Evolutionary conservation across 2,329 filamentous ascomycete genomes (phyloP), one percentile per base, ranked within the genome.

Genomic region (Ascochyta fabae): DNA sequence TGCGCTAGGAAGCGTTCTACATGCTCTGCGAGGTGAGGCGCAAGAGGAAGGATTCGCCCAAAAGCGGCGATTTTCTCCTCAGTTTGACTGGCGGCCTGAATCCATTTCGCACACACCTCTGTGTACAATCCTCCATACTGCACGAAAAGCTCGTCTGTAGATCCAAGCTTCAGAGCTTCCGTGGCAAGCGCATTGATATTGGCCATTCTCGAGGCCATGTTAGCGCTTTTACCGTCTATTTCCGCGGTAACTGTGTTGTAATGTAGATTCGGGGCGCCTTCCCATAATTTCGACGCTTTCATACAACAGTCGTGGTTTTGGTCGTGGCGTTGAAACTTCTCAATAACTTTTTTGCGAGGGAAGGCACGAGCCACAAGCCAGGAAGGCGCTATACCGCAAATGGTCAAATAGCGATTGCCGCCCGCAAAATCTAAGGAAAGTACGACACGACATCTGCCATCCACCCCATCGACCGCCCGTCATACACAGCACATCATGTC

Each of bases 51-150:
- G 60, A 96, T 83, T 68, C 90, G 85, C 58, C 90, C 89, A 78
- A 96, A 90, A 29, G 90, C 88, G 52, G 88, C 83, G 60, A 94
- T 83, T 64, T 73, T 73, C 7, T 64, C 71, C 56, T 66, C 68
- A 31, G 72, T 74, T 36, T 68, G 58, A 34, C 60, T 66, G 54
- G 63, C 78, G 66, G 71, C 79, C 74, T 68, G 80, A 40, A 89
- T 80, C 92, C 92, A 96, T 79, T 89, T 83, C 59, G 92, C 89
- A 75, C 89, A 91, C 45, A 96, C 81, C 75, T 97, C 93, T 65
- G 91, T 86, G 68, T 95, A 91, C 36, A 93, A 78, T 59, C 83
- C 80, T 72, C 90, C 87, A 75, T 93, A 92, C 69, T 89, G 84
- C 62, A 84, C 80, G 70, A 95, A 92, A 70, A 96, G 80, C 53